Base-by-base conservation (phyloP, 2,329 filamentous ascomycete species). In the Diaporthe helianthi region DNA sequence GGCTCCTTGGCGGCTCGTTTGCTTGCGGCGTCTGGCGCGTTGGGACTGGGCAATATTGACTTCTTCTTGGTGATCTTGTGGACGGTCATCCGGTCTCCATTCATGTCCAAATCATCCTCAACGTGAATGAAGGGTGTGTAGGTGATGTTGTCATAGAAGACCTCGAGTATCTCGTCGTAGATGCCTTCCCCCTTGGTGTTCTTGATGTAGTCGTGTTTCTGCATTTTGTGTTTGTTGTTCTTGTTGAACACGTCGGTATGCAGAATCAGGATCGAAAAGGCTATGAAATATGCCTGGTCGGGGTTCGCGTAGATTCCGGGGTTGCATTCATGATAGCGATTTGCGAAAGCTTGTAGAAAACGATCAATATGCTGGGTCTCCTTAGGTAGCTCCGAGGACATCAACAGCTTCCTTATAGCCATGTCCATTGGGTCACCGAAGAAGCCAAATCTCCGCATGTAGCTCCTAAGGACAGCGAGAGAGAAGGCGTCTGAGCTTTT, bases 201-300 rank as follows among this genome's bases (percentile, higher is more conserved):
- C 80, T 97, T 98, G 74, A 98, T 86, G 80, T 99, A 99, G 76
- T 98, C 96, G 0, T 87, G 83, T 77, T 97, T 97, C 77, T 97
- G 94, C 96, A 99, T 99, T 81, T 99, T 99, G 79, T 96, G 89
- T 82, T 98, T 98, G 83, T 98, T 98, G 83, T 98, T 99, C 81
- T 97, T 97, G 84, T 99, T 99, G 88, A 98, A 98, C n/a, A 97
- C 93, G 77, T 99, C 96, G 0, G 96, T 98, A 76, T 99, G 96
- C 41, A 99, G 84, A 74, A 99, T 98, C 70, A 99, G 87, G 68
- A 99, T 89, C 2, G 95, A 98, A 78, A 99, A 99, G 19, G 95
- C 94, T 73, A 98, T 95, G 76, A 98, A 97, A 79, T 98, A 98
- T n/a, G 96, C 94, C 80, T 98, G 93, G 76, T 98, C 96, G 75